Conservation (phyloP, 257 asterid genomes). For the Rhazya stricta region DNA sequence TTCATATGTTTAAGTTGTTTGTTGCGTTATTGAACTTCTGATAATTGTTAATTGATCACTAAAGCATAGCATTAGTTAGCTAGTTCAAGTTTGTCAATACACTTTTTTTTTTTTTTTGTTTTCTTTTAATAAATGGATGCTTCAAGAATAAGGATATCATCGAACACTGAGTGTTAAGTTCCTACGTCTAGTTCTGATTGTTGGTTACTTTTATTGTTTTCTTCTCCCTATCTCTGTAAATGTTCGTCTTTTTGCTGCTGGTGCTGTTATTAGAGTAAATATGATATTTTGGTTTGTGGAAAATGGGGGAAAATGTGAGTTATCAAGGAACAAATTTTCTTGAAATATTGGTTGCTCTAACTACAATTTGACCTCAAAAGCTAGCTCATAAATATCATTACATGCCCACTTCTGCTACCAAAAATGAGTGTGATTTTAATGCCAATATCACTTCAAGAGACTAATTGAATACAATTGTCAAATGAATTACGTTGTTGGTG, state of each 20-base stretch:
- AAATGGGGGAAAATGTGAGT: neutral
- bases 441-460: neutral
- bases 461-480: neutral
- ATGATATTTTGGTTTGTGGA: neutral
- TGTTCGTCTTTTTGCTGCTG: neutral
- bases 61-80: neutral
- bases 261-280: neutral
- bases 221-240: neutral
- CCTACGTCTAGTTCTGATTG: neutral
- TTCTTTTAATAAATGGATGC: neutral
- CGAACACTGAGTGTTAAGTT: too few relatives aligned
- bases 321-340: neutral
- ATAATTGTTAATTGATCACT: neutral
- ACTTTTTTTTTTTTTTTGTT: neutral
- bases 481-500: neutral
- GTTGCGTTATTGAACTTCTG: neutral
- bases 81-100: neutral
- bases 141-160: too few relatives aligned
- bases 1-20: neutral
- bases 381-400: neutral
- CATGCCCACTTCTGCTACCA: neutral
- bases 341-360: neutral
- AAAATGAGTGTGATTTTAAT: neutral
- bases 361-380: neutral
- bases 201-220: neutral